Percentiles rank a stretch among this genome's conserved stretches.
Conservation (phyloP, 345 rosid genomes). For the Viola odorata region DNA sequence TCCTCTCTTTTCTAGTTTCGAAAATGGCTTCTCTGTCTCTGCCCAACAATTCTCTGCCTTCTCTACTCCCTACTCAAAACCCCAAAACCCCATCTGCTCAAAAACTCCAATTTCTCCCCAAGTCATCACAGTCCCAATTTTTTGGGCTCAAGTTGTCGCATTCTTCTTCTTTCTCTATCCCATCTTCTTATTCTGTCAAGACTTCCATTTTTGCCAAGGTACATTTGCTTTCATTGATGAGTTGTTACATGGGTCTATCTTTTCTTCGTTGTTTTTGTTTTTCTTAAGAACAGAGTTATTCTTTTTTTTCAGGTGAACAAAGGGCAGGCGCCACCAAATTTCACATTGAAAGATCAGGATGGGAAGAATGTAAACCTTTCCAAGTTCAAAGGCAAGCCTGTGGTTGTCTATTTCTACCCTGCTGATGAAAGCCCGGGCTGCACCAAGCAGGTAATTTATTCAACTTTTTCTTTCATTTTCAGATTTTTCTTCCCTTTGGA, state of each 20-base stretch:
- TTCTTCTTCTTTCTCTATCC: constrained; percentile 29
- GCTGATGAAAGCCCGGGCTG: constrained; percentile 96
- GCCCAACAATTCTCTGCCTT: constrained; percentile 28
- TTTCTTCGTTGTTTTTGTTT: not conserved
- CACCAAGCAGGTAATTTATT: constrained; percentile 69
- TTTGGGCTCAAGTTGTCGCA: constrained; percentile 52
- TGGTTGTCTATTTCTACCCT: constrained; percentile 87
- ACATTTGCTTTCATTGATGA: constrained; percentile 32
- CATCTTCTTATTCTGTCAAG: constrained; percentile 34
- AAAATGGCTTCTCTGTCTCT: constrained; percentile 48
- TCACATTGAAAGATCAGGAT: constrained; percentile 84
- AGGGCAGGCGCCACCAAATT: constrained; percentile 69
- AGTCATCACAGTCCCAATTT: constrained; percentile 58
- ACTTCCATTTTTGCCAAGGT: constrained; percentile 67
- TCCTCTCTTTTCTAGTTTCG: not conserved
- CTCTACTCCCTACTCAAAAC: constrained; percentile 28
- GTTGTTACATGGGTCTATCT: not conserved
- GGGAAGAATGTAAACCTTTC: constrained; percentile 70
- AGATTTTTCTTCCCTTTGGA: not conserved
- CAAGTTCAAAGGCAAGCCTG: constrained; percentile 90
- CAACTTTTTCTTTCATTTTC: not conserved
- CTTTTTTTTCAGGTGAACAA: constrained; percentile 48
- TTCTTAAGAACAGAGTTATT: no score
- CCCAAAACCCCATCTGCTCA: constrained; percentile 28
- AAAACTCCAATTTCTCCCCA: constrained; percentile 28